Conservation (phyloP, 805 yeast genomes). For the Wickerhamiella shivajii region DNA sequence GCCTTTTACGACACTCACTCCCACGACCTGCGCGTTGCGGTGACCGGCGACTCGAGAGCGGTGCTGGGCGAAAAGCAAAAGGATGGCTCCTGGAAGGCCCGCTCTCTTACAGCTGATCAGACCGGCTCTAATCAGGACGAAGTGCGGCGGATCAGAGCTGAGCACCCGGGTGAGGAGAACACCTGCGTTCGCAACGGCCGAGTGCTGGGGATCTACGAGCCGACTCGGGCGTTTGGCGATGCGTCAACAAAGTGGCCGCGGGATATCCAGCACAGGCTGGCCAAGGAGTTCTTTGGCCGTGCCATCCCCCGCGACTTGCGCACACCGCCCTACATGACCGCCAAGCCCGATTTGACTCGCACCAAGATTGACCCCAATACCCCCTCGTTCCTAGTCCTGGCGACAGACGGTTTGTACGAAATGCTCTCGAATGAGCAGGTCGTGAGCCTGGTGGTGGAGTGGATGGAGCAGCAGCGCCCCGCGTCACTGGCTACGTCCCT, state of each 20-base stretch:
- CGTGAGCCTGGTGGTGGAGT: slow-evolving; percentile 77
- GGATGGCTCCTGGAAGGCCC: slow-evolving; percentile 72
- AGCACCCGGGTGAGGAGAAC: slow-evolving; percentile 78
- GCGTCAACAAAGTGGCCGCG: slow-evolving; percentile 79
- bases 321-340: slow-evolving; percentile 96
- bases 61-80: slow-evolving; percentile 48
- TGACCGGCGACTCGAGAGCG: slow-evolving; percentile 93
- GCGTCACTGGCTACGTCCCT: slow-evolving; percentile 9
- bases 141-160: slow-evolving; percentile 63
- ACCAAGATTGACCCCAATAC: slow-evolving; percentile 55
- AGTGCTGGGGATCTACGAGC: slow-evolving; percentile 84
- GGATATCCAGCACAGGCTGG: slow-evolving; percentile 57
- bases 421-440: slow-evolving; percentile 85
- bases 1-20: slow-evolving; percentile 73
- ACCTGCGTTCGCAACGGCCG: slow-evolving; percentile 72
- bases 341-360: slow-evolving; percentile 83
- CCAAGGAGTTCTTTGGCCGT: slow-evolving; percentile 70
- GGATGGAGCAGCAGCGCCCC: slow-evolving; percentile 69
- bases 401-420: slow-evolving; percentile 88
- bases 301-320: slow-evolving; percentile 47
- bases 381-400: slow-evolving; percentile 80
- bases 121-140: slow-evolving; percentile 87
- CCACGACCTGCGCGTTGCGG: slow-evolving; percentile 68
- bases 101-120: slow-evolving; percentile 77
- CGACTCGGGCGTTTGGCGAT: slow-evolving; percentile 94